A percentile compares a stretch with the other conserved stretches of the same genome.
These are phyloP conservation scores for Pseudogymnoascus sp. DNA, from an alignment of 2,329 filamentous ascomycete species.

Conservation along the genomic window DNA sequence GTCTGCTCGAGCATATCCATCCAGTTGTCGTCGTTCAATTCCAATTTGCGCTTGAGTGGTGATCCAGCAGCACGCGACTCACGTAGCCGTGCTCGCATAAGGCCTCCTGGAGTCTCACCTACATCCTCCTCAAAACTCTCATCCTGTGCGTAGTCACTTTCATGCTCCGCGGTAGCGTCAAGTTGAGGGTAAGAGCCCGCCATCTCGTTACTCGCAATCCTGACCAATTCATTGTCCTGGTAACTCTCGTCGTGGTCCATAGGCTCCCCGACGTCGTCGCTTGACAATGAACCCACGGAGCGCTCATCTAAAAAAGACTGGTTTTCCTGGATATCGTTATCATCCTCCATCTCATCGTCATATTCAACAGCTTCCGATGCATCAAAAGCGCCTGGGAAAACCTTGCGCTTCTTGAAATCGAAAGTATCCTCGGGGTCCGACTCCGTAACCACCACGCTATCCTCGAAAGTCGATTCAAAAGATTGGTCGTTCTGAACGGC, in stretches of 20 bases:
- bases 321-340: conserved; percentile 29
- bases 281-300: conserved; percentile 72
- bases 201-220: conserved; percentile 62
- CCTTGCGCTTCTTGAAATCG: conserved; percentile 28
- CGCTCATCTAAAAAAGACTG: conserved; percentile 90
- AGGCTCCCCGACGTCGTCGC: conserved; percentile 43
- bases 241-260: conserved; percentile 58
- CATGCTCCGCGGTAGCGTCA: conserved; percentile 69
- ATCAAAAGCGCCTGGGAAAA: conserved; percentile 76
- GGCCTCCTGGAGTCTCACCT: conserved; percentile 49
- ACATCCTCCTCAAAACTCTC: conserved; percentile 14
- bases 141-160: conserved; percentile 41
- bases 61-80: conserved; percentile 52
- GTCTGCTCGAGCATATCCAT: conserved; percentile 88
- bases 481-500: conserved; percentile 20
- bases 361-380: conserved; percentile 47
- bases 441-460: conserved; percentile 21
- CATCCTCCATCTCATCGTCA: conserved; percentile 41
- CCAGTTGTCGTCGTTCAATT: conserved; percentile 67
- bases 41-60: conserved; percentile 51
- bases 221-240: conserved; percentile 67
- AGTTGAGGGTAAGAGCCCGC: conserved; percentile 68
- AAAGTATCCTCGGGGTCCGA: conserved; percentile 29
- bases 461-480: conserved; percentile 31
- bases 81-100: conserved; percentile 55